Evolutionary conservation across 805 yeast species (phyloP), one percentile per base, ranked within the genome.

Genomic region (Metschnikowia dekortorum): DNA sequence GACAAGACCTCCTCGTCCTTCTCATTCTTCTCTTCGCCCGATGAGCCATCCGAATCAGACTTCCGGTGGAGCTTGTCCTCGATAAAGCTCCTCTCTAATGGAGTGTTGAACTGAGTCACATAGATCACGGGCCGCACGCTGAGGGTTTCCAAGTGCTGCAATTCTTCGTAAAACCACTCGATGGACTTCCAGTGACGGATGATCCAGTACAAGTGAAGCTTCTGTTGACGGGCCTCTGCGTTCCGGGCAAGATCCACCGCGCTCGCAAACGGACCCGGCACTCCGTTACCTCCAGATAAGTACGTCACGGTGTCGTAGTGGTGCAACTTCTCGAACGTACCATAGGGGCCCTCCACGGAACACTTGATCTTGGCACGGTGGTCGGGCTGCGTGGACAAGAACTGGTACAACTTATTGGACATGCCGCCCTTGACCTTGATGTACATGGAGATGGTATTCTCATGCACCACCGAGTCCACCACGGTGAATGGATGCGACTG

Each of bases 401-500:
- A 55, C 33, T 60, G 46, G 48, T 70, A 73, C 38, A 81, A 59
- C 18, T 62, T 58, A 47, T 63, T 73, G 13, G 89, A 82, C 47
- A 81, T 64, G 51, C 89, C 89, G n/a, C 73, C 73, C 62, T 81
- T 81, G 16, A 75, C 76, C 59, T 78, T 80, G 58, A 80, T 72
- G 55, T 69, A 74, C 44, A 79, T 66, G 1, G 70, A 65, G 8
- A 80, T 60, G 50, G 75, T 64, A 52, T 70, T 73, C 14, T 71
- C 67, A 10, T 68, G 67, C 40, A 69, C 64, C 1, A 67, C 63
- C 4, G 78, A 67, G 45, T 74, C 74, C 14, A 79, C 68, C 6
- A 80, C 64, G 1, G 91, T 83, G 66, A 87, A 85, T 4, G 92
- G 92, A 63, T 86, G 90, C 4, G 85, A 79, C 62, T 85, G 89